Percentiles rank a stretch among this genome's conserved stretches.
Evolutionary conservation across 495 filamentous ascomycete genomes (phyloP).

Genomic region (Podospora conica): DNA sequence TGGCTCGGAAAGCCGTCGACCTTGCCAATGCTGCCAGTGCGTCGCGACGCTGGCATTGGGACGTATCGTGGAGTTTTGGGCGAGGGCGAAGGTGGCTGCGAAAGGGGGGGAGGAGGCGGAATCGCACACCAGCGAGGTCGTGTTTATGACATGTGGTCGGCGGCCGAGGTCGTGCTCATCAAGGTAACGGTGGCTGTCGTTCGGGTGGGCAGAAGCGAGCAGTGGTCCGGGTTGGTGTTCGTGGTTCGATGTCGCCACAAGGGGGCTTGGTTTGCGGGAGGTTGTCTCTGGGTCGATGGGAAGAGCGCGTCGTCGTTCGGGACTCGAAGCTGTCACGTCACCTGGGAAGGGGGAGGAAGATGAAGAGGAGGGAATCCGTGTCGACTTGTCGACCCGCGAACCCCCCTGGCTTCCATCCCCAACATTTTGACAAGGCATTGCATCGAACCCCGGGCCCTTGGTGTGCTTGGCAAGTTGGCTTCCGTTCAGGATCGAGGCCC

Average conservation of each 20-base stretch:
- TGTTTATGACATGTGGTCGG: neutral
- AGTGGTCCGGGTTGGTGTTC: neutral
- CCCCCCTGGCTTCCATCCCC: neutral
- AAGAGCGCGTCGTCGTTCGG: neutral
- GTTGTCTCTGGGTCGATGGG: neutral
- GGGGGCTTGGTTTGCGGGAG: neutral
- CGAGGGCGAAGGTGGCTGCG: neutral
- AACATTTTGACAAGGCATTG: neutral
- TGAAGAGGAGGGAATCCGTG: neutral
- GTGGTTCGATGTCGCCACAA: neutral
- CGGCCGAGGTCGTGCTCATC: neutral
- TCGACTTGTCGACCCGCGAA: neutral
- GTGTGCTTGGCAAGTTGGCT: neutral
- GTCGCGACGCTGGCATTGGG: conserved; percentile 15
- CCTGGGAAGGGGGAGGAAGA: neutral
- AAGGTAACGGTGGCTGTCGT: neutral
- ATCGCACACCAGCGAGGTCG: neutral
- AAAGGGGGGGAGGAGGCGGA: neutral
- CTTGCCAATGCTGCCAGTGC: conserved; percentile 16
- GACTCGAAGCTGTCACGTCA: neutral
- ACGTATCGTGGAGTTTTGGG: neutral
- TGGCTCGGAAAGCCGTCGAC: conserved; percentile 12
- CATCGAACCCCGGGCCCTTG: neutral
- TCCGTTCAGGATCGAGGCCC: neutral
- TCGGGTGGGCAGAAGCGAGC: neutral